Base-by-base conservation (phyloP, 768 basidiomycete species). In the Holtermannia corniformis region DNA sequence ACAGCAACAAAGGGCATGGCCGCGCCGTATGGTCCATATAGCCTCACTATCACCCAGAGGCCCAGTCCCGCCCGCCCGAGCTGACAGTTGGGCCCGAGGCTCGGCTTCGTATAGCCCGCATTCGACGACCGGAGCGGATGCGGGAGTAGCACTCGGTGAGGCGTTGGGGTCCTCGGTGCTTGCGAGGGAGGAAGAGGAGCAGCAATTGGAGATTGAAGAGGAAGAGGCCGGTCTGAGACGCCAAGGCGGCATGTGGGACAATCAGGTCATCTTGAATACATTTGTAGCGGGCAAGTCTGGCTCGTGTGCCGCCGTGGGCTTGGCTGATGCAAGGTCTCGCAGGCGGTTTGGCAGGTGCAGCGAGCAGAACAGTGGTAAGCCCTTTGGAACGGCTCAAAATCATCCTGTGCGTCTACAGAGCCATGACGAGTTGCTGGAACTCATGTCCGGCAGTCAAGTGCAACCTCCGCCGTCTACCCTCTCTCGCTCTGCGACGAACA, bases 301-400 rank as follows among this genome's bases (percentile, higher is more conserved):
- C 3, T 26, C 27, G n/a, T 49, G 32, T 14, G 23, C 19, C 20
- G 25, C 14, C 14, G 40, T 21, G 2, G 44, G 28, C 20, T 12
- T 22, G 24, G n/a, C 40, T 22, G 11, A 21, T 49, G 23, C 41
- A 19, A n/a, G 10, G 23, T 12, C 22, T 56, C 45, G 60, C 61
- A 47, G 73, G 74, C 22, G 75, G 73, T 0, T 50, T 71, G 50
- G 75, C 75, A 4, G 75, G 74, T 11, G 75, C 74, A 13, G 82
- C 87, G 7, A 88, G 86, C 54, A 77, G 92, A 50, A 95, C 92
- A 1, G 87, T 95, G 13, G 93, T 97, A 46, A 85, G 82, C 61
- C 93, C 92, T 10, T 72, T 96, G 13, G 91, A 96, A 64, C 76
- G 93, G 54, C 77, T 97, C 50, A 99, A 99, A 74, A 96, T 99